phyloP scores from a whole-genome alignment of 306 rosid species.

The Sindora glabra region DNA sequence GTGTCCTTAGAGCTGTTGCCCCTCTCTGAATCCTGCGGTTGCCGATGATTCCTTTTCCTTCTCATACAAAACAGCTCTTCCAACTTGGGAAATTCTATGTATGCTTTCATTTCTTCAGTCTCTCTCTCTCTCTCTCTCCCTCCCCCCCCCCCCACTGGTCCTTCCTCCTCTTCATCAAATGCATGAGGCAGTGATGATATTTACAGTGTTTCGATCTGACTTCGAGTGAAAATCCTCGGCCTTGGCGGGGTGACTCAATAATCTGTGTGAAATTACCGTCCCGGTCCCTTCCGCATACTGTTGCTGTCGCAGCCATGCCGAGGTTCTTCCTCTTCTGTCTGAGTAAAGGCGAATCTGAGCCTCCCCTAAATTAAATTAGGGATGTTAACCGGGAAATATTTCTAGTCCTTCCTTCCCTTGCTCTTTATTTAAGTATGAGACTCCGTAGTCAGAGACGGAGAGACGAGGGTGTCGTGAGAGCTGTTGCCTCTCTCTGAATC shows the following conservation, averaged over 20 bases:
- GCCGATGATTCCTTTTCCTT: slow-evolving; percentile 14
- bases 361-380: background rate
- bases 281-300: background rate
- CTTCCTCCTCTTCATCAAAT: background rate
- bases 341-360: slow-evolving; percentile 52
- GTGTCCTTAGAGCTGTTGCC: background rate
- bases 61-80: background rate
- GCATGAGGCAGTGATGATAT: slow-evolving; percentile 38
- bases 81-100: too few species aligned
- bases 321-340: slow-evolving; percentile 6
- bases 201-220: background rate
- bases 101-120: too few species aligned
- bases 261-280: background rate
- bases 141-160: background rate
- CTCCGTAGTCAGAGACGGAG: slow-evolving; percentile 1
- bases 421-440: too few species aligned
- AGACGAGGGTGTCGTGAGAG: background rate
- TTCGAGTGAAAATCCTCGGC: background rate
- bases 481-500: background rate
- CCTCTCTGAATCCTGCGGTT: background rate
- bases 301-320: slow-evolving; percentile 31
- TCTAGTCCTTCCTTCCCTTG: too few species aligned
- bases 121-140: too few species aligned
- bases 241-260: slow-evolving; percentile 35
- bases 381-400: too few species aligned